phyloP scores from a whole-genome alignment of 345 rosid genomes.

The Laguncularia racemosa region DNA sequence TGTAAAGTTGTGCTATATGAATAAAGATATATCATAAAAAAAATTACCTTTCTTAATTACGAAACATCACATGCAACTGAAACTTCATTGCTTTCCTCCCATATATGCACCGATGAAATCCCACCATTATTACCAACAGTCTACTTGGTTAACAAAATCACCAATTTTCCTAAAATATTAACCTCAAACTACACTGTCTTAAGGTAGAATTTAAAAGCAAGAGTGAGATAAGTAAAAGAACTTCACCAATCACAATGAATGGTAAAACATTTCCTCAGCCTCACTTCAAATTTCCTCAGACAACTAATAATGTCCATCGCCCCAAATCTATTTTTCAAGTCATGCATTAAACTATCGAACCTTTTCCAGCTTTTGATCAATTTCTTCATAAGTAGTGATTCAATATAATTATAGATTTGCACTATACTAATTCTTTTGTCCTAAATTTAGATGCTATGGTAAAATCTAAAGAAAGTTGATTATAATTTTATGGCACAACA shows the following conservation, averaged over 20 bases:
- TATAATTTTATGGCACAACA: too few species aligned
- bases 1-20: neutral
- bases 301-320: too few species aligned
- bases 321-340: too few species aligned
- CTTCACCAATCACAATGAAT: conserved; percentile 99
- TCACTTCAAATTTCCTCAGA: conserved; percentile 86
- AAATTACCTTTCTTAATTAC: conserved; percentile 80
- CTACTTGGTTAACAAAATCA: conserved; percentile 24
- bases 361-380: too few species aligned
- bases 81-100: conserved; percentile 92
- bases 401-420: too few species aligned
- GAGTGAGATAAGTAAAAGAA: conserved; percentile 74
- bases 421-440: too few species aligned
- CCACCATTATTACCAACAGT: conserved; percentile 92
- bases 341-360: too few species aligned
- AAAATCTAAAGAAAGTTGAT: too few species aligned
- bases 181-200: neutral
- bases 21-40: conserved; percentile 2
- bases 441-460: too few species aligned
- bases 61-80: conserved; percentile 90
- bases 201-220: conserved; percentile 20
- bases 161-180: neutral
- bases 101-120: conserved; percentile 90
- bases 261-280: conserved; percentile 81
- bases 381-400: too few species aligned